Base-by-base conservation (phyloP, 164 flowering plant genomes). In the Umbellularia californica region DNA sequence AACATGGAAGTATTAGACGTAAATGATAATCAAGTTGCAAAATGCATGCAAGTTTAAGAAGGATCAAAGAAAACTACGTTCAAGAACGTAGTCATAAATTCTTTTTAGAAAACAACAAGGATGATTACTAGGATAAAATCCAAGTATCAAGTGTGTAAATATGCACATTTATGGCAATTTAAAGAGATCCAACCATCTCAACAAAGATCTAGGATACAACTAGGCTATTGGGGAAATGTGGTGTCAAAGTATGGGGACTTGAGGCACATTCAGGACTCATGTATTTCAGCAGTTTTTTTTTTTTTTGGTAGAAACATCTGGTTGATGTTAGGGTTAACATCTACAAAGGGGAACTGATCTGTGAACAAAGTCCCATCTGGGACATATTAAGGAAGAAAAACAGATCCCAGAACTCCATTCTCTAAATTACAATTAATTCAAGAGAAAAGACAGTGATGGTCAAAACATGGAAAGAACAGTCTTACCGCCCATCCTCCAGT, bases 371-470 rank as follows among this genome's bases (percentile, higher is more conserved):
- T 17, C 3, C 47, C 41, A 28, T 41, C 70, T 41, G 27, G 22
- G 17, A 67, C 50, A 67, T 2, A 67, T 14, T 5, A 5, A 30
- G 22, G 4, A 19, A 28, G 14, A 17, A 17, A 33, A 33, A 30
- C 22, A 28, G 70, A 50, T 67, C 17, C 70, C 70, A 67, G 27
- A 67, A 67, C 70, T 67, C 24, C 11, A 33, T 67, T 67, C 70
- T 28, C n/a, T 27, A 27, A 67, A 15, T 30, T 67, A 67, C 70
- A 67, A 41, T 22, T 64, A 14, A 23, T 64, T 22, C 27, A 25
- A 25, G 28, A 25, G 67, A 64, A 24, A 25, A 15, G 67, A 64
- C 7, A 20, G 14, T 64, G 28, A 3, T 23, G 17, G 23, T 24
- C 27, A 22, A 14, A 64, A 22, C 28, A 64, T 64, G 28, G 28